Evolutionary conservation across 768 basidiomycete genomes (phyloP).

Genomic region (Rhodotorula paludigena): DNA sequence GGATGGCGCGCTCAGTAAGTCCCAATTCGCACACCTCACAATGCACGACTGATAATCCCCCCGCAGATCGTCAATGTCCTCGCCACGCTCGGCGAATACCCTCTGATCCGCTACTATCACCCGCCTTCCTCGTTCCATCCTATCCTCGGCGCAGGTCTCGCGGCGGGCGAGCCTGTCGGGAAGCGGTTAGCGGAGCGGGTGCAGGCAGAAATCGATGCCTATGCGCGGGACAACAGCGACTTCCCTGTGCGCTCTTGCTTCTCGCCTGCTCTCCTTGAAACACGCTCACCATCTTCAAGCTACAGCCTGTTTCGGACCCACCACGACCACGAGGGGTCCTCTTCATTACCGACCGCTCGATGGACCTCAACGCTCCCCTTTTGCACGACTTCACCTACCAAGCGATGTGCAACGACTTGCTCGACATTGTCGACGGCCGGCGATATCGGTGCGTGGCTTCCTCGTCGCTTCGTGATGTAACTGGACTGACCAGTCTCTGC

Average conservation of each 20-base stretch:
- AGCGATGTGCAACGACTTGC: conserved; percentile 93
- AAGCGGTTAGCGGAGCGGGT: conserved; percentile 80
- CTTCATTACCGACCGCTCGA: conserved; percentile 90
- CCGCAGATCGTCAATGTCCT: conserved; percentile 75
- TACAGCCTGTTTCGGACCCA: conserved; percentile 47
- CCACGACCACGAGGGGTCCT: conserved; percentile 69
- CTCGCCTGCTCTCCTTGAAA: conserved; percentile 1
- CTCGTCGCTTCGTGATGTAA: neutral
- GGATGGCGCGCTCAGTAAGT: conserved; percentile 51
- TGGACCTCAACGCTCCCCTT: conserved; percentile 86
- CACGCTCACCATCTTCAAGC: neutral
- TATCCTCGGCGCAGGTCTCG: conserved; percentile 61
- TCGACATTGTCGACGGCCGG: conserved; percentile 78
- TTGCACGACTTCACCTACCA: conserved; percentile 98
- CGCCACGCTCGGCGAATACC: conserved; percentile 84
- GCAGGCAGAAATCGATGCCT: conserved; percentile 75
- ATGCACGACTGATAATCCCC: neutral
- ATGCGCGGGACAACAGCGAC: conserved; percentile 77
- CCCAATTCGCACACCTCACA: neutral
- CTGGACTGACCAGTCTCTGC: neutral
- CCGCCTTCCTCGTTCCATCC: conserved; percentile 79
- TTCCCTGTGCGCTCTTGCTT: conserved; percentile 64
- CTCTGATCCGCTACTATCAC: conserved; percentile 85
- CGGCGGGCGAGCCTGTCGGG: conserved; percentile 69
- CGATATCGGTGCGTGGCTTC: conserved; percentile 72